Percentiles rank a stretch among this genome's conserved stretches.
Conservation (phyloP, 306 rosid genomes). For the Cicer arietinum region DNA sequence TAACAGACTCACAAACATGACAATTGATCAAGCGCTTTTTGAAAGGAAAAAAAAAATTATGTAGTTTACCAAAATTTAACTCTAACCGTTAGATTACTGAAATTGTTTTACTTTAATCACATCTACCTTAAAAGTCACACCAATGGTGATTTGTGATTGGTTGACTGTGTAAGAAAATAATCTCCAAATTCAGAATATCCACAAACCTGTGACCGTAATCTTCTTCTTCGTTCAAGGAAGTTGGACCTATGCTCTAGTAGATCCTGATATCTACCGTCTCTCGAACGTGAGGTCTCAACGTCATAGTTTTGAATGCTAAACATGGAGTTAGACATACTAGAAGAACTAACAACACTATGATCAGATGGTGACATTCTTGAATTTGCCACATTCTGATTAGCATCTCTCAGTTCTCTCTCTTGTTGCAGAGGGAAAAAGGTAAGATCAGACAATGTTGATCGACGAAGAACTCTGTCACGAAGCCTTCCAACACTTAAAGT, state of each 20-base stretch:
- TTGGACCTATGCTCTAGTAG: constrained; percentile 86
- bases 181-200: constrained; percentile 5
- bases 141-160: too few species aligned
- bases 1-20: not conserved
- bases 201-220: constrained; percentile 95
- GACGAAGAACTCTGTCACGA: constrained; percentile 93
- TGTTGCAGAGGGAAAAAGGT: constrained; percentile 75
- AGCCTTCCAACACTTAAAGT: constrained; percentile 98
- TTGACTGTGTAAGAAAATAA: too few species aligned
- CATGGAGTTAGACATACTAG: constrained; percentile 64
- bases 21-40: not conserved
- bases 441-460: constrained; percentile 76
- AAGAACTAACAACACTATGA: constrained; percentile 49
- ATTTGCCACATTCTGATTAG: constrained; percentile 57
- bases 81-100: too few species aligned
- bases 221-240: constrained; percentile 93
- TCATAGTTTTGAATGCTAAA: constrained; percentile 72
- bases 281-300: constrained; percentile 64
- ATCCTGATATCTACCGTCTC: constrained; percentile 87
- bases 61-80: too few species aligned
- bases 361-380: constrained; percentile 53
- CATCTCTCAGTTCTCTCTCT: constrained; percentile 72
- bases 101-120: too few species aligned
- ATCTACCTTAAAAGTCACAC: too few species aligned
- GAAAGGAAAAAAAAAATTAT: too few species aligned